Percentiles rank a stretch among this genome's conserved stretches.
phyloP scores from a whole-genome alignment of 345 rosid genomes.

The Aurinia saxatilis region DNA sequence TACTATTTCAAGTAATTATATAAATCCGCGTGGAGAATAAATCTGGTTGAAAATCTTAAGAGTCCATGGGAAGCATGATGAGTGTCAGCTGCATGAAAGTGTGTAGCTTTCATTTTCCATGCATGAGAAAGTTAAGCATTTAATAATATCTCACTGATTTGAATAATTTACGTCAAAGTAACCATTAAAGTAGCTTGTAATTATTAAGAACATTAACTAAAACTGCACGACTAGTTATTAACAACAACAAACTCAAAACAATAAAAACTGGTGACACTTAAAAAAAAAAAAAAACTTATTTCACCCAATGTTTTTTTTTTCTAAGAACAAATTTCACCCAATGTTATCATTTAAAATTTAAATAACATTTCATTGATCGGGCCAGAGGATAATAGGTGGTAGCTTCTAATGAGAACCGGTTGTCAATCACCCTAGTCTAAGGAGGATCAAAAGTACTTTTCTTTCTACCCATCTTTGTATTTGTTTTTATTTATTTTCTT shows the following conservation, averaged over 20 bases:
- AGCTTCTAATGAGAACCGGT: neutral
- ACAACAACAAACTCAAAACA: neutral
- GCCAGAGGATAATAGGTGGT: neutral
- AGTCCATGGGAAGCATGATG: conserved; percentile 27
- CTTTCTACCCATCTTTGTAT: too few relatives aligned
- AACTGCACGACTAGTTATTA: neutral
- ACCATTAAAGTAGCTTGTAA: conserved; percentile 12
- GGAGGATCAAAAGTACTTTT: neutral
- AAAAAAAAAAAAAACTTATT: neutral
- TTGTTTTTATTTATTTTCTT: too few relatives aligned
- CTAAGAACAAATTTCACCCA: too few relatives aligned
- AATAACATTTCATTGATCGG: neutral
- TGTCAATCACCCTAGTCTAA: neutral
- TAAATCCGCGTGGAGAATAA: conserved; percentile 20
- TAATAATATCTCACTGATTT: neutral
- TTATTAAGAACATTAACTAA: conserved; percentile 1
- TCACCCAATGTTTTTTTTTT: too few relatives aligned
- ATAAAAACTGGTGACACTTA: too few relatives aligned
- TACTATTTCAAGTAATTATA: conserved; percentile 1
- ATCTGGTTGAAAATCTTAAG: conserved; percentile 21
- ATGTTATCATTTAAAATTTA: neutral
- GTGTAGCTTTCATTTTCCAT: conserved; percentile 24
- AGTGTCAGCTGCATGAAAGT: conserved; percentile 29
- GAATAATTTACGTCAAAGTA: neutral
- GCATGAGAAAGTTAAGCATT: conserved; percentile 4